phyloP scores from a whole-genome alignment of 345 rosid genomes.

The Eucalyptus curtisii region DNA sequence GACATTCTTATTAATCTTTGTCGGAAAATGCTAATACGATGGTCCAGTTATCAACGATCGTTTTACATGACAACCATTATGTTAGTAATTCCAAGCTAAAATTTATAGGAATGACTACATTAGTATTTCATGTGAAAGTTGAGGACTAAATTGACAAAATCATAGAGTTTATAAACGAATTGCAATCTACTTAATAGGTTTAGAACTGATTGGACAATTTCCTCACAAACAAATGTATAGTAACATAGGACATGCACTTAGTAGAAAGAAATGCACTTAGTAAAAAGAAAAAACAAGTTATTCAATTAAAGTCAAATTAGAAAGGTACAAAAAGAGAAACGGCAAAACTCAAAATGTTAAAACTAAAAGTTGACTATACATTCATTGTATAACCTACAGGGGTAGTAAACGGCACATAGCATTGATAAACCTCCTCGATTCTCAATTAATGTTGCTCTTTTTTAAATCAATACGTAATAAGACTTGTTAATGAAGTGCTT shows the following conservation, averaged over 20 bases:
- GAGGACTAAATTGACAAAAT: background rate
- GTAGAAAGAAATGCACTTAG: no score
- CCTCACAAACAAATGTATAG: background rate
- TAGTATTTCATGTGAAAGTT: no score
- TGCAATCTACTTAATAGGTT: no score
- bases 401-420: background rate
- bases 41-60: fast-evolving
- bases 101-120: background rate
- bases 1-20: no score
- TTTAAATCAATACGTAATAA: no score
- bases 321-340: background rate
- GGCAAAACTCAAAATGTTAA: background rate
- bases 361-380: background rate
- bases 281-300: no score
- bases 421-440: no score
- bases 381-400: background rate
- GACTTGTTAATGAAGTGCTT: background rate
- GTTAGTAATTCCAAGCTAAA: background rate
- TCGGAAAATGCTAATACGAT: background rate
- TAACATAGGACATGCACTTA: background rate
- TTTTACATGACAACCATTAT: background rate
- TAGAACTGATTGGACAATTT: background rate
- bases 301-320: background rate
- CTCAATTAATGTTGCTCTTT: background rate
- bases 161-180: no score